Base-by-base conservation (phyloP, 2,329 filamentous ascomycete species). In the Fusarium camptoceras region DNA sequence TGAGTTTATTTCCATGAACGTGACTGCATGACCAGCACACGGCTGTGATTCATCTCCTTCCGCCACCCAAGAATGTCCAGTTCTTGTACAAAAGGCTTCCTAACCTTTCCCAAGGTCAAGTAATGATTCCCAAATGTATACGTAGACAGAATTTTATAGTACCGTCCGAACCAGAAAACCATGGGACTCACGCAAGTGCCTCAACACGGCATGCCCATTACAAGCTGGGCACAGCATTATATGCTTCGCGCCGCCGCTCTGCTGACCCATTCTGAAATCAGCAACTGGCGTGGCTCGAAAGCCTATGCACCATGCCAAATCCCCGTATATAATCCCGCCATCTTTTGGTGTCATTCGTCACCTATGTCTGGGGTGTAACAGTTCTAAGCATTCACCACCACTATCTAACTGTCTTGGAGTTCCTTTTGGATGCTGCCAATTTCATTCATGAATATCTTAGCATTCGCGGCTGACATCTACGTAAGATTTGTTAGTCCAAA, bases 391-490 rank as follows among this genome's bases (percentile, higher is more conserved):
- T 54, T 59, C 49, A 54, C 46, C 15, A n/a, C 24, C 56, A 60
- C 43, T 31, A 24, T 25, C 73, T 78, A 82, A 62, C 76, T 78
- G 63, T 75, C 79, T 69, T 81, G 82, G 34, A 88, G 80, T 74
- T 87, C 85, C 66, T 79, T 82, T 74, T 88, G 85, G 48, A 88
- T 80, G 67, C 81, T 78, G 49, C 80, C 76, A 31, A 88, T 81
- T 64, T 86, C 84, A 43, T 82, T 83, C 66, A 87, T 73, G 68
- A 88, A 87, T 59, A 73, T 78, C 77, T 86, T 87, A 10, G 85
- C 85, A 70, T 84, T 88, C 18, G 83, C 83, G 30, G 82, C 80
- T 51, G 82, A 86, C 85, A 88, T 86, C 86, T 88, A 48, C 8
- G 16, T 28, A 5, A 20, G 2, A 24, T n/a, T 12, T 42, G 60